Percentiles rank a stretch among this genome's conserved stretches.
These are phyloP conservation scores for Brassica hybrid DNA, from an alignment of 441 rosid species.

Conservation along the genomic window DNA sequence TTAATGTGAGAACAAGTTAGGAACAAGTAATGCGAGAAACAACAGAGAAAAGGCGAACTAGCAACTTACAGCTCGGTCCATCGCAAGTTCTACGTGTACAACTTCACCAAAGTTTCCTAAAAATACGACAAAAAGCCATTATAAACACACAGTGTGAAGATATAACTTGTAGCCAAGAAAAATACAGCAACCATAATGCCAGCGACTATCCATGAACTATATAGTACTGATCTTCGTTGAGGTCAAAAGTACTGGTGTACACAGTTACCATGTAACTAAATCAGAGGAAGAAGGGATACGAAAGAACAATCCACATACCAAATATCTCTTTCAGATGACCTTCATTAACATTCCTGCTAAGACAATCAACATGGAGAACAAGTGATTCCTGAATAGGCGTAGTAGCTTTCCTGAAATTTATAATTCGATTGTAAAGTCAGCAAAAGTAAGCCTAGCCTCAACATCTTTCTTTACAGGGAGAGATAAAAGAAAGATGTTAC, in stretches of 20 bases:
- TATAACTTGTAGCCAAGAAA: background rate
- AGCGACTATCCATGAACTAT: slow-evolving; percentile 10
- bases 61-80: slow-evolving; percentile 83
- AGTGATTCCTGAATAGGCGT: slow-evolving; percentile 83
- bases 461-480: too few relatives aligned
- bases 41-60: slow-evolving; percentile 16
- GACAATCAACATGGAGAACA: slow-evolving; percentile 78
- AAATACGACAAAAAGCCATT: slow-evolving; percentile 21
- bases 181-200: slow-evolving; percentile 8
- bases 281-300: background rate
- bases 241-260: background rate
- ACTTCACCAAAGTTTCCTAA: slow-evolving; percentile 96
- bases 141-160: background rate
- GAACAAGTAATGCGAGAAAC: background rate
- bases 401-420: slow-evolving; percentile 77
- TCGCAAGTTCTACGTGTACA: slow-evolving; percentile 79
- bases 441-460: too few relatives aligned
- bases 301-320: slow-evolving; percentile 53
- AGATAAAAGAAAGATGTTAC: too few relatives aligned
- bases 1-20: slow-evolving; percentile 13
- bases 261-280: background rate
- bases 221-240: slow-evolving; percentile 8
- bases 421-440: slow-evolving; percentile 13
- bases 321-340: slow-evolving; percentile 96
- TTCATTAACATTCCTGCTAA: slow-evolving; percentile 87